These are phyloP conservation scores for Populus pruinosa DNA, from an alignment of 345 rosid genomes.

Conservation along the genomic window DNA sequence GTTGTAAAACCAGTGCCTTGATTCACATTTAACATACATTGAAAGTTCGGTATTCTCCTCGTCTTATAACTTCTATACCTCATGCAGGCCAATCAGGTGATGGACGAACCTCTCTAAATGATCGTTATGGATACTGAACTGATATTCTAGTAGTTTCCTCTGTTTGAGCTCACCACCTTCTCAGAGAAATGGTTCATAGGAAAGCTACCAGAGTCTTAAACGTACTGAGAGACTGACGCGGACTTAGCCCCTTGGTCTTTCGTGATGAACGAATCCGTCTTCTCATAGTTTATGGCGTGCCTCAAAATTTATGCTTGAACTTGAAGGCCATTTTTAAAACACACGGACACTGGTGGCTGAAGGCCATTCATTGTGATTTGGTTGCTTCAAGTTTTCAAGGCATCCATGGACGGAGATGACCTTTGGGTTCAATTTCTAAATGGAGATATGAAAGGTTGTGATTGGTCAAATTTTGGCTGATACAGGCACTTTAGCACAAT, in stretches of 20 bases:
- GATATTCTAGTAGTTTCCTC: neutral
- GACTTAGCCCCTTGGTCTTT: too few relatives aligned
- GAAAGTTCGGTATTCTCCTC: neutral
- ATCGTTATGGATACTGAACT: conserved; percentile 68
- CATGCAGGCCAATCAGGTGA: conserved; percentile 92
- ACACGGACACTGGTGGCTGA: neutral
- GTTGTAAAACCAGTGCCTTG: neutral
- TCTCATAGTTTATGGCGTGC: neutral
- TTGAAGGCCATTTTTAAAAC: neutral
- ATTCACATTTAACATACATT: neutral
- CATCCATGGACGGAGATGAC: neutral
- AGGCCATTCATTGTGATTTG: neutral
- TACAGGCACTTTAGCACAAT: neutral
- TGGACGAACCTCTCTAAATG: conserved; percentile 83
- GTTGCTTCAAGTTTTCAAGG: neutral
- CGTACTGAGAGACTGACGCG: too few relatives aligned
- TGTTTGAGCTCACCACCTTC: neutral
- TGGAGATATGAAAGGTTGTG: too few relatives aligned
- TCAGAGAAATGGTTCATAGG: neutral
- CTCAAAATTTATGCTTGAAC: neutral
- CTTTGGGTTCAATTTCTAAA: neutral
- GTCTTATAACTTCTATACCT: neutral
- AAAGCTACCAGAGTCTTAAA: neutral
- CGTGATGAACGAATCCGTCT: too few relatives aligned
- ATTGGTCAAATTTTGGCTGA: neutral